Base-by-base conservation (phyloP, 2,329 filamentous ascomycete species). In the Ceratocystis eucalypticola region DNA sequence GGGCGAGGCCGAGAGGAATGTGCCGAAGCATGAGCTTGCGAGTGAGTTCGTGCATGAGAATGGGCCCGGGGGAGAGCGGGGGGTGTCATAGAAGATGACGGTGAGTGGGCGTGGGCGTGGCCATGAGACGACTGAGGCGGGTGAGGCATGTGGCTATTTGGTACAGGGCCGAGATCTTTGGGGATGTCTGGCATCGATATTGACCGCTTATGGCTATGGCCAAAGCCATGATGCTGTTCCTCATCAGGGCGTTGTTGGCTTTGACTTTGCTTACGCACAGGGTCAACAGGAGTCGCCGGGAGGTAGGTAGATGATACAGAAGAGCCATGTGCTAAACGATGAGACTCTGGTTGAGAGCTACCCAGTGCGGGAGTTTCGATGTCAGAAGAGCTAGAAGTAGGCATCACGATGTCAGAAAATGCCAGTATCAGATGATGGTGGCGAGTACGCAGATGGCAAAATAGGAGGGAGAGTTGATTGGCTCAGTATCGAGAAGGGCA, bases 141-240 rank as follows among this genome's bases (percentile, higher is more conserved):
- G n/a, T 59, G 53, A n/a, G n/a, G 28, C 53, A 33, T 30, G 15
- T 33, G 10, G 15, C 25, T 5, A 30, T 33, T 59, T 59, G 25
- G 53, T 10, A 22, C 48, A 66, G 65, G 28, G 7, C 62, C 61
- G 5, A 67, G 45, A 62, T 67, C 66, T 20, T 67, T 67, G 46
- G 66, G 66, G 30, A 67, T 67, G 37, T 67, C 66, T n/a, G 66
- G 66, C 15, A 48, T 63, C 4, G 66, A 67, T 37, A 63, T 65
- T n/a, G 66, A 67, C 17, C 66, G 66, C 63, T 67, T 67, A 25
- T 67, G 66, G 25, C 62, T 59, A 22, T 67, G 66, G 15, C 66
- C 66, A 63, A 65, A 67, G 30, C 46, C 57, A 28, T 65, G 66
- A 10, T 57, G 53, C 33, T 57, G 55, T 25, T 67, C 66, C 17